Conservation (phyloP, 2,329 filamentous ascomycete species). For the Ascochyta koolunga region DNA sequence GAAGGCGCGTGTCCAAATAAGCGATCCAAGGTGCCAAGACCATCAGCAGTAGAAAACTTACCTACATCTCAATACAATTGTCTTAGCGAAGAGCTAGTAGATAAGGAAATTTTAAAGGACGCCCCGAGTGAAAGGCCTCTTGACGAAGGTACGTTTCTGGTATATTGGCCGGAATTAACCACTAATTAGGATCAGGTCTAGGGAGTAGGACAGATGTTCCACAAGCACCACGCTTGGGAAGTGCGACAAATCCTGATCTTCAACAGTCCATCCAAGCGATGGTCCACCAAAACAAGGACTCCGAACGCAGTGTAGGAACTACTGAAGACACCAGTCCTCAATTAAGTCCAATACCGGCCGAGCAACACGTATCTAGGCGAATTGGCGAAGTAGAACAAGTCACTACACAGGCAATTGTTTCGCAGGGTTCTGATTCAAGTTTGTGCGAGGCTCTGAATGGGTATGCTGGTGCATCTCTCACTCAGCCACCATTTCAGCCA, state of each 20-base stretch:
- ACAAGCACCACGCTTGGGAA: not conserved
- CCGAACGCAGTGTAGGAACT: not conserved
- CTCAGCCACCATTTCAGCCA: too few species aligned
- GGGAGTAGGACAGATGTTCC: not conserved
- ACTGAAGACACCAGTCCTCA: not conserved
- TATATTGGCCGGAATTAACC: not conserved
- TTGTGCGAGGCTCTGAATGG: not conserved
- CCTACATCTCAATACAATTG: not conserved
- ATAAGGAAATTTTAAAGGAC: not conserved
- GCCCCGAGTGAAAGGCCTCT: not conserved
- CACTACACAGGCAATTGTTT: not conserved
- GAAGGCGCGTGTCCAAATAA: not conserved
- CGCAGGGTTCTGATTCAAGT: not conserved
- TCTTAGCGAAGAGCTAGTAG: not conserved
- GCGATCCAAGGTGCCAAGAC: not conserved
- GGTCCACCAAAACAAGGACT: not conserved
- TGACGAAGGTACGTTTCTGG: not conserved
- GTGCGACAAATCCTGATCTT: not conserved
- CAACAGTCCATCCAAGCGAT: not conserved
- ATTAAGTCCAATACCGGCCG: not conserved
- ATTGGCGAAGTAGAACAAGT: not conserved
- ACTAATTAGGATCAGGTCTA: not conserved
- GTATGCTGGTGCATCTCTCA: not conserved
- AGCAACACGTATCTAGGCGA: not conserved
- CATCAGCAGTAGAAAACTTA: not conserved